Evolutionary conservation across 257 asterid genomes (phyloP).

Genomic region (Solanum etuberosum): DNA sequence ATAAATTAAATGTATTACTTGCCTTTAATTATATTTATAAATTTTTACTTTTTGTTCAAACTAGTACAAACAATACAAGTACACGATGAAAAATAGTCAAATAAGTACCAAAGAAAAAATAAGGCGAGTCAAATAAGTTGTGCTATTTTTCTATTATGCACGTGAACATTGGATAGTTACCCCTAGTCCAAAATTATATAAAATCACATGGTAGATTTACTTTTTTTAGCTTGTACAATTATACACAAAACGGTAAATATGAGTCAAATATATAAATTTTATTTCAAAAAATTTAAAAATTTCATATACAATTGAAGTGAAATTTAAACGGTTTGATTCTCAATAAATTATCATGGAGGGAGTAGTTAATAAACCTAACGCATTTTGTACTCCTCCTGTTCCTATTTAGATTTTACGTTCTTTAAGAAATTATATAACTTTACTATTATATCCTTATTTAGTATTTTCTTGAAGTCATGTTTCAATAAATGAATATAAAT

Average conservation of each 20-base stretch:
- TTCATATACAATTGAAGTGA: background rate
- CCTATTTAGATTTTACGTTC: too few relatives aligned
- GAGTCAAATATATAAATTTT: too few relatives aligned
- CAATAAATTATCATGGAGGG: too few relatives aligned
- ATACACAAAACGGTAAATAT: background rate
- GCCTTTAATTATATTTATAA: background rate
- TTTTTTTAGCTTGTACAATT: background rate
- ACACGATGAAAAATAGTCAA: background rate
- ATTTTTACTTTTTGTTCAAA: background rate
- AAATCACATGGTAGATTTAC: background rate
- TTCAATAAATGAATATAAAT: too few relatives aligned
- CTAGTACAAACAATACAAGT: background rate
- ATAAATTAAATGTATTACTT: too few relatives aligned
- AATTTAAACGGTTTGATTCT: too few relatives aligned
- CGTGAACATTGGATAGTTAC: background rate
- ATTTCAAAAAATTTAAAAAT: too few relatives aligned
- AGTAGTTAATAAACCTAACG: too few relatives aligned
- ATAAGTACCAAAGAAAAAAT: background rate
- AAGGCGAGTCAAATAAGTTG: background rate
- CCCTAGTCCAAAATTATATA: background rate
- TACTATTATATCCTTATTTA: too few relatives aligned
- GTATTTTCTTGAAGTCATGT: too few relatives aligned
- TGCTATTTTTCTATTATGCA: background rate
- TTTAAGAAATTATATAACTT: too few relatives aligned
- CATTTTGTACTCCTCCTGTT: too few relatives aligned